Evolutionary conservation across 345 rosid genomes (phyloP).

Genomic region (Rhizophora mangle): DNA sequence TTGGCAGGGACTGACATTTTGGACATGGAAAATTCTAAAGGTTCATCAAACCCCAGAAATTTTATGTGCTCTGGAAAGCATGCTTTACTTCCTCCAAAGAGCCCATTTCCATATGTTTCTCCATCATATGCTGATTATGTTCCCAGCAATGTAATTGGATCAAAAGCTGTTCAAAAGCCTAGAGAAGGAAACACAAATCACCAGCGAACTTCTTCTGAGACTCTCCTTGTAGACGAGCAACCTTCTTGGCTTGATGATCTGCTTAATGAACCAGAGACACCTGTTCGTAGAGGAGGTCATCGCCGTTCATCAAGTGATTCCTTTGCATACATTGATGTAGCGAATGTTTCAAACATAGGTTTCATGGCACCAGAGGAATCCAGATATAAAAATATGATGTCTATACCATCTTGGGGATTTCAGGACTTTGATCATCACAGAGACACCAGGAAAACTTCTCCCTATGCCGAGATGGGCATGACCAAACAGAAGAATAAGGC

Average conservation of each 20-base stretch:
- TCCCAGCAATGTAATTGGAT: constrained; percentile 52
- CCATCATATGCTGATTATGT: constrained; percentile 63
- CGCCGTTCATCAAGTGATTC: constrained; percentile 98
- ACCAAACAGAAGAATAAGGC: constrained; percentile 49
- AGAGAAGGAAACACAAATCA: constrained; percentile 55
- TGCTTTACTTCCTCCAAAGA: constrained; percentile 89
- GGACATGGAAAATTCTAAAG: constrained; percentile 73
- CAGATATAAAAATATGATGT: constrained; percentile 38
- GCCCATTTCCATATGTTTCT: constrained; percentile 74
- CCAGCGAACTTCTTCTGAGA: constrained; percentile 93
- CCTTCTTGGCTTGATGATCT: constrained; percentile 99
- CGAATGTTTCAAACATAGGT: constrained; percentile 55
- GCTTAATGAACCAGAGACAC: constrained; percentile 94
- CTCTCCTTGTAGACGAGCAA: constrained; percentile 74
- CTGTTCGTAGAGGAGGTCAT: constrained; percentile 83
- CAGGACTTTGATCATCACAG: constrained; percentile 58
- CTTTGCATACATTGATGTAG: constrained; percentile 69
- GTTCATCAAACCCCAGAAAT: constrained; percentile 65
- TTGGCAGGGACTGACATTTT: constrained; percentile 38
- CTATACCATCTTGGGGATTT: constrained; percentile 56
- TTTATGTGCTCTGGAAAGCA: constrained; percentile 69
- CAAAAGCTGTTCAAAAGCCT: constrained; percentile 69
- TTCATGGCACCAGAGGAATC: constrained; percentile 62
- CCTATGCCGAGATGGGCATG: constrained; percentile 44
- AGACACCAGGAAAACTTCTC: constrained; percentile 47